Evolutionary conservation across 768 basidiomycete species (phyloP), one percentile per base, ranked within the genome.

Genomic region (Cytidiella melzeri): DNA sequence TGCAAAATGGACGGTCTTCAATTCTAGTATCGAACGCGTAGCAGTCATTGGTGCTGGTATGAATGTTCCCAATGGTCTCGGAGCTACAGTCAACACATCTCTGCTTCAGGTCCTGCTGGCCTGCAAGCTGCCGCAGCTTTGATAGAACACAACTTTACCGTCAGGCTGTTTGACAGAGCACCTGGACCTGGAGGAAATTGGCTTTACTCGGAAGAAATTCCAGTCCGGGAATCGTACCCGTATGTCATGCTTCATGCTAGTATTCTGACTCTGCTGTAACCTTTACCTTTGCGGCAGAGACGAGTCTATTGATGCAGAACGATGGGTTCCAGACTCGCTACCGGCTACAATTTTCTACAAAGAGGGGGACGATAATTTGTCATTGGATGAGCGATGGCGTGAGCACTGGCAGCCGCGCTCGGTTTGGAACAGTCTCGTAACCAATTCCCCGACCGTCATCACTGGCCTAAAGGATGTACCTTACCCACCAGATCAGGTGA

Each of bases 381-480:
- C 42, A 19, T 26, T 43, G 20, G 26, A 26, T 26, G 42, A 43
- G 26, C 42, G 42, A 11, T 43, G 42, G 42, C 42, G 42, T 26
- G 42, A 43, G 18, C 42, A 43, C 42, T 43, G 42, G 42, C 20
- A 15, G 21, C 42, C 42, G 13, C 42, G 42, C 18, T 26, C 42
- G 18, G 25, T 43, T 10, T 43, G 42, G 42, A 26, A 43, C 26
- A 43, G 42, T 25, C 20, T 43, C 5, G 21, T 23, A 19, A 43
- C 42, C 21, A 43, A 43, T 18, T 43, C 42, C 3, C 42, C 42
- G 10, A 25, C 42, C n/a, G 42, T 43, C 23, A 43, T 43, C 42
- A 43, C 42, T 3, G 42, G 26, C n/a, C 3, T 43, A 25, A 18
- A 21, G 3, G 42, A 43, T 25, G 42, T 43, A 3, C 42, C 42